These are phyloP conservation scores for Botrytis sinoallii DNA, from an alignment of 2,329 filamentous ascomycete species.

Conservation along the genomic window DNA sequence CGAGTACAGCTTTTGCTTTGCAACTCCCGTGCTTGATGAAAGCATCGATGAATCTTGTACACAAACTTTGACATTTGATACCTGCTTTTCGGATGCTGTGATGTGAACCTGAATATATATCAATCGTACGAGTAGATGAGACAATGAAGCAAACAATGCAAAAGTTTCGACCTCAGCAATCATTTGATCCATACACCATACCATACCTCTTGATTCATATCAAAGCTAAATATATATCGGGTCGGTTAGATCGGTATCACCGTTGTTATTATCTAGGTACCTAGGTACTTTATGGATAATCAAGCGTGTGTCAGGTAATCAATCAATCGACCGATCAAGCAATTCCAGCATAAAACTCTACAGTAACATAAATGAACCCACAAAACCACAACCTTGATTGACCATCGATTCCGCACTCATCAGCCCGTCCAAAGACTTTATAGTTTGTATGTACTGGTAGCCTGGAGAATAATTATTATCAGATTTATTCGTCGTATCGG, in stretches of 20 bases:
- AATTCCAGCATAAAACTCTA: conserved; percentile 5
- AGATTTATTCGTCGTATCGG: neutral
- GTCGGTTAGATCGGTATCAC: neutral
- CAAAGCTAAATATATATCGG: neutral
- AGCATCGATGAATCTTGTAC: conserved; percentile 10
- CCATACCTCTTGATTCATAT: neutral
- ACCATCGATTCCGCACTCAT: neutral
- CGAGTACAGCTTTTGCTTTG: conserved; percentile 1
- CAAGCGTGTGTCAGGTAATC: neutral
- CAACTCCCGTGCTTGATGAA: neutral
- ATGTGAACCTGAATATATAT: neutral
- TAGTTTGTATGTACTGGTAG: neutral
- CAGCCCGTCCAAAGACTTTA: neutral
- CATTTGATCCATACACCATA: neutral
- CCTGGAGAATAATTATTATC: neutral
- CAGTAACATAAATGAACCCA: neutral
- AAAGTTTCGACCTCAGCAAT: conserved; percentile 4
- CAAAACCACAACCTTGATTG: neutral
- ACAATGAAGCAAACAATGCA: conserved; percentile 1
- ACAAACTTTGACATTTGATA: neutral
- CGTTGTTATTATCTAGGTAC: neutral
- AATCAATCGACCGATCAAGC: neutral
- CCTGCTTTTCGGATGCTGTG: neutral
- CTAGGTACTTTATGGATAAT: neutral
- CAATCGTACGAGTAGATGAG: conserved; percentile 5